Evolutionary conservation across 2,329 filamentous ascomycete genomes (phyloP), one percentile per base, ranked within the genome.

Genomic region (Colletotrichum orchidophilum): DNA sequence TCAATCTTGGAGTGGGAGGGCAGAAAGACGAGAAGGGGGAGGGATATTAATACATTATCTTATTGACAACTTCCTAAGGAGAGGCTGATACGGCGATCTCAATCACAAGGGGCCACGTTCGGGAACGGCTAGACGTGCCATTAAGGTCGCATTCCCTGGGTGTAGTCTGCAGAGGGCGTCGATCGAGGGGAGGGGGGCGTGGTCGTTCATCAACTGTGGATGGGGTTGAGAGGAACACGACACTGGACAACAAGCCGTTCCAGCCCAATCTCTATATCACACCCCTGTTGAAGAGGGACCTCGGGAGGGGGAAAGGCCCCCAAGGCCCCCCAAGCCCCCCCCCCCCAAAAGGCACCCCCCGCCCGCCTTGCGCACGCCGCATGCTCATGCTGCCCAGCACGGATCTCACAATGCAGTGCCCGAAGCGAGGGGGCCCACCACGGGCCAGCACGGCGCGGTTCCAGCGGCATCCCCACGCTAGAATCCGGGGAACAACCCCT

Each of bases 401-500:
- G 63, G 15, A 35, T 60, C 46, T n/a, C 62, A 54, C n/a, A 46
- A 61, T 66, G 35, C 63, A 66, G 55, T 7, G 66, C 35, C 63
- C 42, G 29, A 69, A 58, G 52, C 39, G 63, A 54, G 50, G n/a
- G 21, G 27, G 63, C 64, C 67, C 54, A 66, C 67, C 24, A 42
- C 59, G 59, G 59, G 27, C 59, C 59, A 60, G 31, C 66, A 53
- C 55, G 58, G 52, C 55, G 49, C 35, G 27, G 39, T 66, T 60
- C 55, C 62, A 66, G 66, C 57, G 66, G 67, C 50, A 67, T 49
- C 63, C 67, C 67, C 67, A 57, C 63, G 63, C 67, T 54, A 35
- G 53, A 61, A 67, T 62, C 63, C 60, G 71, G 63, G 59, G 59
- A 57, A 66, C 31, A 46, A 71, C 71, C 68, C 71, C 64, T 72